Percentiles rank a stretch among this genome's conserved stretches.
Conservation (phyloP, 371 early-diverging fungal genomes). For the Mortierella sp. region DNA sequence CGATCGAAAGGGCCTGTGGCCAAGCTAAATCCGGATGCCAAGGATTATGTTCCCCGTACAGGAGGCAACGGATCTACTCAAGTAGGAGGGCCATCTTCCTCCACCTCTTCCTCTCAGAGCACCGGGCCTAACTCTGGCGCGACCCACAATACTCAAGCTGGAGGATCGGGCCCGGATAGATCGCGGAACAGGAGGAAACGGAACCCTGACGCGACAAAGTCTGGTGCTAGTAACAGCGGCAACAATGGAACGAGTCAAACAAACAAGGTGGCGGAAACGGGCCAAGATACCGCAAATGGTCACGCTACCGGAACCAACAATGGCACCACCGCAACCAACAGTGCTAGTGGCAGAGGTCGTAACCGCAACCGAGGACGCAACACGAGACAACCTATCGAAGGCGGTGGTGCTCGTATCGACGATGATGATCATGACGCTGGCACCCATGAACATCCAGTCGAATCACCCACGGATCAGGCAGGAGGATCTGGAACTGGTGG, state of each 20-base stretch:
- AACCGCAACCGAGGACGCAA: constrained; percentile 10
- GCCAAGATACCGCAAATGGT: not conserved
- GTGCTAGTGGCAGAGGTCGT: constrained; percentile 22
- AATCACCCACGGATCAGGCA: constrained; percentile 10
- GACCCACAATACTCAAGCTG: not conserved
- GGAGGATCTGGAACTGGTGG: constrained; percentile 6
- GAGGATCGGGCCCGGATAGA: constrained; percentile 11
- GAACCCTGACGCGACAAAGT: constrained; percentile 16
- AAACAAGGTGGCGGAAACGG: constrained; percentile 3
- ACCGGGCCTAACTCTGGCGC: not conserved
- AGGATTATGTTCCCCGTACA: constrained; percentile 45
- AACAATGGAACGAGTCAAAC: not conserved
- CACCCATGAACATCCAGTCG: constrained; percentile 35
- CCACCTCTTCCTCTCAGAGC: too few species aligned
- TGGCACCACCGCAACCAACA: constrained; percentile 1
- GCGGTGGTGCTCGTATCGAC: constrained; percentile 33
- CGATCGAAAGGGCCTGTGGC: constrained; percentile 6
- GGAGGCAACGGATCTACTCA: not conserved
- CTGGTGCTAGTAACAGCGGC: not conserved
- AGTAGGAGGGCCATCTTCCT: not conserved
- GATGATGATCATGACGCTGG: constrained; percentile 38
- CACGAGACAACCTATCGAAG: constrained; percentile 12
- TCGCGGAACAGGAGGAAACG: constrained; percentile 24
- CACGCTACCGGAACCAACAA: constrained; percentile 4
- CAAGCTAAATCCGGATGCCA: constrained; percentile 46